These are phyloP conservation scores for Amniculicola lignicola DNA, from an alignment of 495 filamentous ascomycete species.

Conservation along the genomic window DNA sequence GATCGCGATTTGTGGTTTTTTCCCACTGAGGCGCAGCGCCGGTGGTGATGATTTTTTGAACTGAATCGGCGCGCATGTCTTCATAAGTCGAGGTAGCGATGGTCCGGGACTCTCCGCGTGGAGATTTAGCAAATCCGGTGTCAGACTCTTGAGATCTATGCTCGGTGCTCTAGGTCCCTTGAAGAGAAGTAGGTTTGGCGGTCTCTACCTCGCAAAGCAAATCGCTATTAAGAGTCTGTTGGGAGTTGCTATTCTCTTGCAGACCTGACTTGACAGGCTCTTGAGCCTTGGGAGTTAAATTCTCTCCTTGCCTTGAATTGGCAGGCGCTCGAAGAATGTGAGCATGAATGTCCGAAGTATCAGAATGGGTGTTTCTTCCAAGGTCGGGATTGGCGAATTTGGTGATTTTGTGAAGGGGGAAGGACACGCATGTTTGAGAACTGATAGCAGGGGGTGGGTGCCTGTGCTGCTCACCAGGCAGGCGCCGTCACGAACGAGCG, in stretches of 20 bases:
- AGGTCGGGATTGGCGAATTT: too few relatives aligned
- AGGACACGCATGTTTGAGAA: too few relatives aligned
- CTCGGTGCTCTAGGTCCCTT: neutral
- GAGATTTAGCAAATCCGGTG: neutral
- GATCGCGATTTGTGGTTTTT: too few relatives aligned
- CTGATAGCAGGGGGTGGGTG: neutral
- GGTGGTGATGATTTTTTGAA: neutral
- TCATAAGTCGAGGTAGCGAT: neutral
- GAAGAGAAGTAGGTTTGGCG: neutral
- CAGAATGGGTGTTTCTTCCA: too few relatives aligned
- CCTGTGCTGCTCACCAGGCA: too few relatives aligned
- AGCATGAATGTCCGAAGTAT: too few relatives aligned
- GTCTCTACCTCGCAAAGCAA: neutral
- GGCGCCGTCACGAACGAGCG: neutral
- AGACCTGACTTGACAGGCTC: neutral
- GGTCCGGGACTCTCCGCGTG: neutral
- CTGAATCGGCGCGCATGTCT: neutral
- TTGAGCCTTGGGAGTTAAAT: too few relatives aligned
- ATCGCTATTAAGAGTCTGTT: neutral
- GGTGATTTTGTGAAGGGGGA: too few relatives aligned
- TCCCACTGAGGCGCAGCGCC: too few relatives aligned
- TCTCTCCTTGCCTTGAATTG: too few relatives aligned
- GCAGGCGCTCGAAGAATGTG: too few relatives aligned
- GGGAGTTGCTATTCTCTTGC: neutral
- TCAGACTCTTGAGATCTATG: neutral